Conservation (phyloP, 2,329 filamentous ascomycete species). For the Ceratocystis papillata region DNA sequence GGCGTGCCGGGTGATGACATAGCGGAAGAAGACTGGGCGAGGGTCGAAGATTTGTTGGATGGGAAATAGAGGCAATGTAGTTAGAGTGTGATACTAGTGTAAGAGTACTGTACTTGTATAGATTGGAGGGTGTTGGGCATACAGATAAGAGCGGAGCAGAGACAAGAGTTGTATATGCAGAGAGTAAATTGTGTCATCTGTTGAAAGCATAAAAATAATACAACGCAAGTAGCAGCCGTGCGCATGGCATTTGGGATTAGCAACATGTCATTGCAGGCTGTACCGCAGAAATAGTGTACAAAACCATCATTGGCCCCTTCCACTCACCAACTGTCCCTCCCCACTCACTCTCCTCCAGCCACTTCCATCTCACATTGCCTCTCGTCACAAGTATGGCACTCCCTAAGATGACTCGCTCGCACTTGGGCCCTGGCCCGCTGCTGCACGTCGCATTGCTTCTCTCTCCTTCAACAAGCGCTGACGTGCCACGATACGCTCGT, state of each 20-base stretch:
- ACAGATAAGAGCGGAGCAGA: not conserved
- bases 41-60: constrained; percentile 32
- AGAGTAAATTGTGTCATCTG: constrained; percentile 3
- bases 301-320: not conserved
- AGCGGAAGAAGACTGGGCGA: constrained; percentile 39
- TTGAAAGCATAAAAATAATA: constrained; percentile 7
- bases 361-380: not conserved
- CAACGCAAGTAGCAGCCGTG: not conserved
- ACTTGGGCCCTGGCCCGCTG: constrained; percentile 26
- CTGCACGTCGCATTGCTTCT: constrained; percentile 32
- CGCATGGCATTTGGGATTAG: not conserved
- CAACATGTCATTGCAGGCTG: not conserved
- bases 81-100: not conserved
- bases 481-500: constrained; percentile 55
- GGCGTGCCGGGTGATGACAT: constrained; percentile 35
- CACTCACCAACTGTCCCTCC: not conserved
- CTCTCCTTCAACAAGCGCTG: constrained; percentile 64
- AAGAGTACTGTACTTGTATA: not conserved
- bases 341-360: not conserved
- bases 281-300: constrained; percentile 8
- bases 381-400: not conserved
- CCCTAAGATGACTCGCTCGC: constrained; percentile 22
- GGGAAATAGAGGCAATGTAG: constrained; percentile 29
- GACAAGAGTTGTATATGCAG: not conserved
- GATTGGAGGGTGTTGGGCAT: not conserved